phyloP scores from a whole-genome alignment of 768 basidiomycete species.

The Pulveroboletus frians region DNA sequence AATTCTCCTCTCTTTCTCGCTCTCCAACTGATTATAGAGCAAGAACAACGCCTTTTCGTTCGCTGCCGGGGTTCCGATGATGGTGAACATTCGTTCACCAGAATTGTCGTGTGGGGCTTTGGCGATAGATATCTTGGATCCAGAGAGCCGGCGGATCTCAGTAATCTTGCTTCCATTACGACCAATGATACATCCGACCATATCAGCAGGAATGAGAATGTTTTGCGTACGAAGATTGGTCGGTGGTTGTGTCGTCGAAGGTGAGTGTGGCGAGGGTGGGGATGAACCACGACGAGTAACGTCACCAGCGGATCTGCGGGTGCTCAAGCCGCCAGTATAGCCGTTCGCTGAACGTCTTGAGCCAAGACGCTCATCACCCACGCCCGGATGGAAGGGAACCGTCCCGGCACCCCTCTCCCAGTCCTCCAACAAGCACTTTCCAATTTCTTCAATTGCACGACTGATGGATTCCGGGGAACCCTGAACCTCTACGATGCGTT shows the following conservation, averaged over 20 bases:
- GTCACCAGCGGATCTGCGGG: constrained; percentile 68
- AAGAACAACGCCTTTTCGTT: constrained; percentile 98
- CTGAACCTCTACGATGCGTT: constrained; percentile 97
- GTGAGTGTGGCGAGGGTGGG: constrained; percentile 33
- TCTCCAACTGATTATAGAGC: constrained; percentile 94
- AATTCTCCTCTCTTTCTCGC: constrained; percentile 91
- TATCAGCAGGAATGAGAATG: constrained; percentile 98
- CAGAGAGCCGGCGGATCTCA: constrained; percentile 95
- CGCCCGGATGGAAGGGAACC: constrained; percentile 91
- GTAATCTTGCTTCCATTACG: constrained; percentile 98
- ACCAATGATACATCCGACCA: constrained; percentile 97
- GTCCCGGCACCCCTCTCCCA: constrained; percentile 94
- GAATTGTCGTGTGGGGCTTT: constrained; percentile 99
- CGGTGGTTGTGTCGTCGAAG: constrained; percentile 50
- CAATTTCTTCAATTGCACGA: constrained; percentile 92
- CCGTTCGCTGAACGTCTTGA: constrained; percentile 49
- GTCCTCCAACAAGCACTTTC: constrained; percentile 90
- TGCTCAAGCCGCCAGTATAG: constrained; percentile 42
- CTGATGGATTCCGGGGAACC: constrained; percentile 90
- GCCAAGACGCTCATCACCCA: constrained; percentile 60
- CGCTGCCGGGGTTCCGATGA: constrained; percentile 91
- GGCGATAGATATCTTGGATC: constrained; percentile 97
- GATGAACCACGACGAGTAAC: constrained; percentile 39
- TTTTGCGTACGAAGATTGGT: constrained; percentile 95
- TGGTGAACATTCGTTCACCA: constrained; percentile 99